Conservation (phyloP, 192 early-diverging fungal genomes). For the Mortierella claussenii region DNA sequence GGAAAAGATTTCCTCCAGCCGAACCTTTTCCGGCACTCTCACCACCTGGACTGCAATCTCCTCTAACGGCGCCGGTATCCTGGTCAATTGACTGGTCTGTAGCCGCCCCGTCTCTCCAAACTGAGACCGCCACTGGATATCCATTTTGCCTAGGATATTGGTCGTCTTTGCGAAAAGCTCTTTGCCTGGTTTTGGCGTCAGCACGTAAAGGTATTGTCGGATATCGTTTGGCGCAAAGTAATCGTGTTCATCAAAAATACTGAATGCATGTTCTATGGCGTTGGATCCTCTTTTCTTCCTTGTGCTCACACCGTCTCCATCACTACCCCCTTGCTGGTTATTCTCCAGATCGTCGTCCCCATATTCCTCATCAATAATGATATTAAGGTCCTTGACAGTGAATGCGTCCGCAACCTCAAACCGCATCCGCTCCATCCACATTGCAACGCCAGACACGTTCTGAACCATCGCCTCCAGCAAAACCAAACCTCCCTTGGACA, state of each 20-base stretch:
- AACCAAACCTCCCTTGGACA: conserved; percentile 64
- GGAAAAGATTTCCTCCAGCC: conserved; percentile 73
- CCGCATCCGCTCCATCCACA: conserved; percentile 89
- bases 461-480: conserved; percentile 96
- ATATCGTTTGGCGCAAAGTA: conserved; percentile 82
- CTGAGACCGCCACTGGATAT: conserved; percentile 94
- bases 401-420: conserved; percentile 88
- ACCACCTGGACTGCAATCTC: conserved; percentile 73
- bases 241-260: conserved; percentile 63
- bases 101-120: conserved; percentile 90
- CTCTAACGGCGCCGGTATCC: conserved; percentile 82
- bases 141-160: conserved; percentile 90
- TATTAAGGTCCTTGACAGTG: conserved; percentile 73
- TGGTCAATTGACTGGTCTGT: conserved; percentile 91
- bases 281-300: not conserved
- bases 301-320: conserved; percentile 10
- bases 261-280: conserved; percentile 8
- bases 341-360: conserved; percentile 14
- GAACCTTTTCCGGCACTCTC: conserved; percentile 53
- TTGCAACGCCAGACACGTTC: conserved; percentile 79
- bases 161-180: conserved; percentile 74
- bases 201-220: conserved; percentile 91
- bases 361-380: conserved; percentile 35
- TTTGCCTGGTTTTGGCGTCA: conserved; percentile 71
- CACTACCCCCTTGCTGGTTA: conserved; percentile 2